Evolutionary conservation across 306 rosid species (phyloP).

Genomic region (Boehmeria nivea): DNA sequence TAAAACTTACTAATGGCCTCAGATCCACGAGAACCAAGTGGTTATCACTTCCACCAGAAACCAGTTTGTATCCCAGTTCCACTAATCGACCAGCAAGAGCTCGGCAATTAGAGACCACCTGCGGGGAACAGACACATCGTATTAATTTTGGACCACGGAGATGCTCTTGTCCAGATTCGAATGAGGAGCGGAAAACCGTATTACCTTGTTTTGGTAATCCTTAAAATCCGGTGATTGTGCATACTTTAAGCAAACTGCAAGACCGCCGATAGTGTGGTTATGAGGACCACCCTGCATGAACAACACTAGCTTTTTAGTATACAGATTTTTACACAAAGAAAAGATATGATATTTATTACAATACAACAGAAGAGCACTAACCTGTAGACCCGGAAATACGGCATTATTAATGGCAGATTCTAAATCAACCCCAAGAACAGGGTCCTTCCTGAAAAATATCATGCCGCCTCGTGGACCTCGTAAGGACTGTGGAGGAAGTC

Average conservation of each 20-base stretch:
- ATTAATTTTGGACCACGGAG: conserved; percentile 16
- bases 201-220: conserved; percentile 77
- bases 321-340: background rate
- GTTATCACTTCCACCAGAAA: conserved; percentile 95
- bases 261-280: conserved; percentile 95
- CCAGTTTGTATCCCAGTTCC: conserved; percentile 69
- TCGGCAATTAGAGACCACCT: conserved; percentile 87
- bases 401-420: conserved; percentile 91
- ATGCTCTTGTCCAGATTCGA: conserved; percentile 5
- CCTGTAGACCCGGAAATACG: conserved; percentile 95
- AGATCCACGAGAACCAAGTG: conserved; percentile 91
- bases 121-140: conserved; percentile 15
- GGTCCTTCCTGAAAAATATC: conserved; percentile 92
- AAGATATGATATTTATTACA: background rate
- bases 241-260: conserved; percentile 77
- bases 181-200: conserved; percentile 5
- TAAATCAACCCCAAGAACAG: conserved; percentile 67
- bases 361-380: conserved; percentile 19
- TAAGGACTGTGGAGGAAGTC: conserved; percentile 53
- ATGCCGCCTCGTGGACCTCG: conserved; percentile 98
- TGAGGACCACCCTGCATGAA: conserved; percentile 93
- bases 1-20: conserved; percentile 81
- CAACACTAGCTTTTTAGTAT: background rate
- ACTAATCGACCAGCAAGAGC: conserved; percentile 68
- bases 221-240: conserved; percentile 74